Evolutionary conservation across 129 eudicot species (phyloP), one percentile per base, ranked within the genome.

Genomic region (Centrapalus pauciflorus): DNA sequence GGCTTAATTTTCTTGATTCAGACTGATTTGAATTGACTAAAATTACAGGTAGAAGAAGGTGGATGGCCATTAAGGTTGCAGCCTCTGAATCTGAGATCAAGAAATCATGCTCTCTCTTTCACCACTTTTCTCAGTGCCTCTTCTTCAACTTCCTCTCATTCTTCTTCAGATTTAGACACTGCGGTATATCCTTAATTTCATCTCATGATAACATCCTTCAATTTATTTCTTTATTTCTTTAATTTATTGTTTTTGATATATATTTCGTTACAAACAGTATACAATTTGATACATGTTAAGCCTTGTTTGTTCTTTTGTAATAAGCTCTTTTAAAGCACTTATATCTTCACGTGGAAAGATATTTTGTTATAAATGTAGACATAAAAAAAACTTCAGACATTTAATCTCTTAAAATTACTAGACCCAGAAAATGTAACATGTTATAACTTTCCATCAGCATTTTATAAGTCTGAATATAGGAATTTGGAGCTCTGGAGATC

Each of bases 21-120:
- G 65, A 66, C 16, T 75, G 73, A 64, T 73, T 65, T 80, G 70
- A 80, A n/a, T n/a, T n/a, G n/a, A n/a, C n/a, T n/a, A n/a, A n/a
- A n/a, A n/a, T 40, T 66, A 65, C 77, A 87, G 90, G 66, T 55
- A 23, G 90, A 87, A 81, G 90, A 87, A 69, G 61, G 64, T 62
- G 95, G 90, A 20, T 87, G 95, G 95, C 95, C 95, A 28, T 73
- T 84, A 70, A 85, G 95, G 32, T 72, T 87, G 71, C 95, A 79
- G 67, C 90, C 87, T 46, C 55, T 84, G 80, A 84, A 84, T 76
- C 74, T 67, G 49, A 73, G 90, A 77, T 61, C 74, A 29, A 83
- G 77, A 34, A 57, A 61, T 70, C 82, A 71, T 20, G 78, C 90
- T 50, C 50, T 79, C 3, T 87, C 95, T 55, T 80, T 83, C 85